Evolutionary conservation across 2,329 filamentous ascomycete species (phyloP).

Genomic region (Stagonosporopsis cucurbitacearum): DNA sequence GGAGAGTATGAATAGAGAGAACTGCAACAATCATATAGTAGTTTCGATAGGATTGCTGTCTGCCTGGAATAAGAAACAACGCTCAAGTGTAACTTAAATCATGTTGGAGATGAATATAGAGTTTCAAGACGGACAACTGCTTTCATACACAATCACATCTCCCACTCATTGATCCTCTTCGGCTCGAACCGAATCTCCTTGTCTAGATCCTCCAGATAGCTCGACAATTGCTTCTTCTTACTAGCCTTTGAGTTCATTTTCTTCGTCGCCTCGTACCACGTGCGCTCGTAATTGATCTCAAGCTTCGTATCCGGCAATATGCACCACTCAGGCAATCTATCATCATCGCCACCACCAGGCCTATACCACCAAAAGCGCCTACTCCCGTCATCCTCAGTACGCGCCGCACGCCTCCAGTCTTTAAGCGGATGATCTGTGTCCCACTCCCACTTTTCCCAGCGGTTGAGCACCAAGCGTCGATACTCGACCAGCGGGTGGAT

Average conservation of each 20-base stretch:
- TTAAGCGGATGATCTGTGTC: neutral
- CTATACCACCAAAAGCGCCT: slow-evolving; percentile 1
- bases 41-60: too few species aligned
- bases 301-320: neutral
- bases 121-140: too few species aligned
- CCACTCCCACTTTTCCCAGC: neutral
- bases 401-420: neutral
- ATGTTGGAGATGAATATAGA: too few species aligned
- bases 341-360: neutral
- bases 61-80: too few species aligned
- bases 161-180: neutral
- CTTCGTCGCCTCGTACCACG: neutral
- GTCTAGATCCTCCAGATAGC: neutral
- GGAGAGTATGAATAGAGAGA: too few species aligned
- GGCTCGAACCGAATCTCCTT: neutral
- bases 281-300: slow-evolving; percentile 1
- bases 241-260: neutral
- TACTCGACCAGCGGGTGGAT: slow-evolving; percentile 53
- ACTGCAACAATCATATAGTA: too few species aligned
- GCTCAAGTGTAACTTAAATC: too few species aligned
- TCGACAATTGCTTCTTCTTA: neutral
- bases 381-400: neutral
- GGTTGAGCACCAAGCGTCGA: slow-evolving; percentile 23
- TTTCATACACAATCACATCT: neutral
- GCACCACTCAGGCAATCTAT: slow-evolving; percentile 3